Evolutionary conservation across 2,329 filamentous ascomycete genomes (phyloP).

Genomic region (Aspergillus alliaceus): DNA sequence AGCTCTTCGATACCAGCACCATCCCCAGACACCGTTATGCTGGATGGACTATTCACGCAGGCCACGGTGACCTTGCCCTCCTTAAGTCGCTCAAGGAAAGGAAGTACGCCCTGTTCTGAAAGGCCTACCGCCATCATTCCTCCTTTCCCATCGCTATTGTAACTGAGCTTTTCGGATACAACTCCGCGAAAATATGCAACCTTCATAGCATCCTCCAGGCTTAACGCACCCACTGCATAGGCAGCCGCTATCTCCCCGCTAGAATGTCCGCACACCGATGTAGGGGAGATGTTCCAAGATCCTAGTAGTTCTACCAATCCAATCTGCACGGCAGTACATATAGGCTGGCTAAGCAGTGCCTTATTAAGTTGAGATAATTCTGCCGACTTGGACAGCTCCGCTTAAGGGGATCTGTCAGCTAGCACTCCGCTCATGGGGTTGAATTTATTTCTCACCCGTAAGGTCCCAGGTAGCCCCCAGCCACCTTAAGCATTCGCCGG

Average conservation of each 20-base stretch:
- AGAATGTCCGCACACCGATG: conserved; percentile 28
- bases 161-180: not conserved
- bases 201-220: conserved; percentile 10
- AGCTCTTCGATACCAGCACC: not conserved
- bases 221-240: conserved; percentile 6
- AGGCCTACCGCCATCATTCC: conserved; percentile 30
- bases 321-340: conserved; percentile 32
- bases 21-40: conserved; percentile 11
- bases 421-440: too few species aligned
- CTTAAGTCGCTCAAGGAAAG: not conserved
- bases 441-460: not conserved
- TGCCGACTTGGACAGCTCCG: too few species aligned
- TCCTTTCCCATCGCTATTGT: conserved; percentile 22
- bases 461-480: not conserved
- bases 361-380: too few species aligned
- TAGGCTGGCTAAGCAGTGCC: too few species aligned
- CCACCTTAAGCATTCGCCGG: not conserved
- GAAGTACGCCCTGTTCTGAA: conserved; percentile 1
- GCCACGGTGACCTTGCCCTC: not conserved
- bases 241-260: conserved; percentile 33
- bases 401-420: too few species aligned
- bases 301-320: conserved; percentile 30
- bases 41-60: conserved; percentile 6
- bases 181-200: conserved; percentile 1
- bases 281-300: conserved; percentile 25